Percentiles rank a stretch among this genome's conserved stretches.
Conservation (phyloP, 768 basidiomycete species). For the Pleurotus djamor region DNA sequence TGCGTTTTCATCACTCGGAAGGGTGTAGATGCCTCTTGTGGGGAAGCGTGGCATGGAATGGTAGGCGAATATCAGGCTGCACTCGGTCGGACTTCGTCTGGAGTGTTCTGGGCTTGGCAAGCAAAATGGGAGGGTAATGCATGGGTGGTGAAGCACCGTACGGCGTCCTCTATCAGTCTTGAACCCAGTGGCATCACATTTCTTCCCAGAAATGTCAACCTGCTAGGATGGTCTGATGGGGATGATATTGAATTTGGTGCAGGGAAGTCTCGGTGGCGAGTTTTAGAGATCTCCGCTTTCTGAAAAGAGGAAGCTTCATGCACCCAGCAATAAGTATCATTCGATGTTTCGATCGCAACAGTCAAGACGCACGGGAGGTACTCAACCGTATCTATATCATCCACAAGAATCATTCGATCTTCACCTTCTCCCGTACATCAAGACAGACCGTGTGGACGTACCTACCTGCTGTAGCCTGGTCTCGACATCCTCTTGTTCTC, state of each 20-base stretch:
- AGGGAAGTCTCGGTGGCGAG: too few relatives aligned
- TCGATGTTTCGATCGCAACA: too few relatives aligned
- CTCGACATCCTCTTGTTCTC: too few relatives aligned
- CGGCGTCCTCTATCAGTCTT: neutral
- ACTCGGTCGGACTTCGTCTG: slow-evolving; percentile 10
- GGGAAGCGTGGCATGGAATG: slow-evolving; percentile 9
- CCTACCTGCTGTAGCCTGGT: too few relatives aligned
- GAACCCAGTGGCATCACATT: neutral
- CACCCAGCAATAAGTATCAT: too few relatives aligned
- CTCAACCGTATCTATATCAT: too few relatives aligned
- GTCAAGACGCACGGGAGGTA: too few relatives aligned
- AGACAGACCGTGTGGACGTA: too few relatives aligned
- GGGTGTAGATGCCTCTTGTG: neutral
- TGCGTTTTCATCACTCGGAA: slow-evolving; percentile 8
- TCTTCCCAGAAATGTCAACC: slow-evolving; percentile 10
- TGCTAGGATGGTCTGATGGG: slow-evolving; percentile 9
- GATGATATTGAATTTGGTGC: slow-evolving; percentile 9
- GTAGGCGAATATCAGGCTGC: slow-evolving; percentile 15
- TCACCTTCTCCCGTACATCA: too few relatives aligned
- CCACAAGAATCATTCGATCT: too few relatives aligned
- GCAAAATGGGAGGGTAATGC: slow-evolving; percentile 4
- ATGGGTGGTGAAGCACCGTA: neutral
- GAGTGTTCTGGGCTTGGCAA: slow-evolving; percentile 19
- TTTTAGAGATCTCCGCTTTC: too few relatives aligned
- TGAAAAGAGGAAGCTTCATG: too few relatives aligned